Evolutionary conservation across 108 stramenopile species (phyloP).

Genomic region (Conticribra weissflogii): DNA sequence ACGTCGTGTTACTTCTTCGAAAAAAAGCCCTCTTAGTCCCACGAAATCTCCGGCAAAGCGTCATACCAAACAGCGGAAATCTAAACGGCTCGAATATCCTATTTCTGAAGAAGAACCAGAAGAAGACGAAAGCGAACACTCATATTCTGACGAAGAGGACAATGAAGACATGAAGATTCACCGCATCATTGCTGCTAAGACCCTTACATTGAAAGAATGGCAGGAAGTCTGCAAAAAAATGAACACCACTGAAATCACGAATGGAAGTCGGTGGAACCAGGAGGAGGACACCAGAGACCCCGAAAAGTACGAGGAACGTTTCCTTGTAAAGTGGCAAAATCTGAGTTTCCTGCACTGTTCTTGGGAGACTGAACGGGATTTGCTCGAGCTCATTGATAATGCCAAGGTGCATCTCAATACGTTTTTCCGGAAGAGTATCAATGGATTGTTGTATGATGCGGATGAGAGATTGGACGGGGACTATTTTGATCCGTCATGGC

Average conservation of each 20-base stretch:
- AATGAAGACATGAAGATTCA: slow-evolving; percentile 73
- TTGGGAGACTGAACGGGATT: slow-evolving; percentile 87
- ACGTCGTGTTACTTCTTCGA: not conserved
- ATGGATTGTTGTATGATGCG: slow-evolving; percentile 68
- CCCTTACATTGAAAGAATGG: slow-evolving; percentile 67
- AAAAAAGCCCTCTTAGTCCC: slow-evolving; percentile 7
- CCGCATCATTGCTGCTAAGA: slow-evolving; percentile 78
- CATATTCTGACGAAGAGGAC: slow-evolving; percentile 50
- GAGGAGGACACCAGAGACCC: slow-evolving; percentile 34
- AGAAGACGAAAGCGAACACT: slow-evolving; percentile 31
- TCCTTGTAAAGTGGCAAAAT: slow-evolving; percentile 85
- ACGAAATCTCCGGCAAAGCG: slow-evolving; percentile 54
- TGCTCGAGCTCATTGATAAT: slow-evolving; percentile 68
- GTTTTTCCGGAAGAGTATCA: slow-evolving; percentile 72
- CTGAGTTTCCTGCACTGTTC: slow-evolving; percentile 79
- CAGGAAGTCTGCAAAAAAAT: slow-evolving; percentile 57
- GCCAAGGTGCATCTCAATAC: slow-evolving; percentile 71
- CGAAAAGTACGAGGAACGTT: slow-evolving; percentile 73
- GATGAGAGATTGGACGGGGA: slow-evolving; percentile 92
- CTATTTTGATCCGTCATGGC: slow-evolving; percentile 84
- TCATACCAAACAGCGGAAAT: slow-evolving; percentile 45
- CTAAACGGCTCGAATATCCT: slow-evolving; percentile 25
- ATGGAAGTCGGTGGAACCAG: slow-evolving; percentile 82
- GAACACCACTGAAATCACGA: slow-evolving; percentile 83
- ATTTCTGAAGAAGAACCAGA: slow-evolving; percentile 32